Evolutionary conservation across 2,329 filamentous ascomycete genomes (phyloP).

Genomic region (Fusarium dlaminii): DNA sequence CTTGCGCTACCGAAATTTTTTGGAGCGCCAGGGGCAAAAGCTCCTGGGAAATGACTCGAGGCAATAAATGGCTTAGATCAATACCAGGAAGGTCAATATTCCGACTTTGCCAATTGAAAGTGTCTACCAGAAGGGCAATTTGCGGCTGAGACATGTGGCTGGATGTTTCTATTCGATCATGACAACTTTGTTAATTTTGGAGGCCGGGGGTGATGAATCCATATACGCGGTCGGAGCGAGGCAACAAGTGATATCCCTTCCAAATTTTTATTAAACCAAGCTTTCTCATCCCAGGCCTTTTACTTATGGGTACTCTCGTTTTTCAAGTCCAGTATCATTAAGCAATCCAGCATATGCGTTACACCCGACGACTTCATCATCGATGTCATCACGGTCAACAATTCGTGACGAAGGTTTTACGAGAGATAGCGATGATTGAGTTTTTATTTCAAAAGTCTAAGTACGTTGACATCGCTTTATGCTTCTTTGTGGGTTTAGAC

Average conservation of each 20-base stretch:
- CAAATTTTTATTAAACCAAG: not conserved
- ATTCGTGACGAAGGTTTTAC: not conserved
- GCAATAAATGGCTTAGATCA: not conserved
- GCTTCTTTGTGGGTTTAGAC: not conserved
- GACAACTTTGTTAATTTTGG: not conserved
- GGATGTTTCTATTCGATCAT: not conserved
- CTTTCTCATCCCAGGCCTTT: too few species aligned
- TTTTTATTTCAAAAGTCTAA: not conserved
- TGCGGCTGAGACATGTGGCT: not conserved
- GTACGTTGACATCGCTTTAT: not conserved
- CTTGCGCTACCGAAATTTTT: not conserved
- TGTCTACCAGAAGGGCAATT: too few species aligned
- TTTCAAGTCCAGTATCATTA: not conserved
- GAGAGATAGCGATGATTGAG: accelerated
- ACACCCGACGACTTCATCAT: not conserved
- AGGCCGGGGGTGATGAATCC: not conserved
- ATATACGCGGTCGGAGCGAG: not conserved
- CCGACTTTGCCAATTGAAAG: not conserved
- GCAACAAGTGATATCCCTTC: too few species aligned
- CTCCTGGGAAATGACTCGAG: not conserved
- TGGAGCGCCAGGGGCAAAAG: not conserved
- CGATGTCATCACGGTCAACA: not conserved
- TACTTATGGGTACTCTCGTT: too few species aligned
- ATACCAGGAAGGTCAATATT: not conserved
- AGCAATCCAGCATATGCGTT: not conserved